Percentiles rank a stretch among this genome's conserved stretches.
phyloP scores from a whole-genome alignment of 1,284 basidiomycete genomes.

The Gymnopus androsaceus region DNA sequence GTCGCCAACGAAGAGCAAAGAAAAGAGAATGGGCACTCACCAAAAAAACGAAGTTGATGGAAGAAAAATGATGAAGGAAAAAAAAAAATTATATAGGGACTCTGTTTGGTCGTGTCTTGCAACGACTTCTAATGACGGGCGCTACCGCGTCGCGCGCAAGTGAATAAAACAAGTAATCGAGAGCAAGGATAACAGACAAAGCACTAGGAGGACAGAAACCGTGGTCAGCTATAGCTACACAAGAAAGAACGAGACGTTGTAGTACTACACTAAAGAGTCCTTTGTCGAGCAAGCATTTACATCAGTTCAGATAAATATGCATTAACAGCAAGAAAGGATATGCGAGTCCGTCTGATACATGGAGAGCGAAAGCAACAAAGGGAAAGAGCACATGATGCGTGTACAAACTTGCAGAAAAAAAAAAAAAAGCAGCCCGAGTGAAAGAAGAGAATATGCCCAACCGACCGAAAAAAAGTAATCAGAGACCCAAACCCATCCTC shows the following conservation, averaged over 20 bases:
- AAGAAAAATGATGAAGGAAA: not conserved
- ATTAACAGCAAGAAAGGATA: not conserved
- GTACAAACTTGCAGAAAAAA: not conserved
- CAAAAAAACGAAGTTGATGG: not conserved
- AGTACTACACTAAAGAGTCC: not conserved
- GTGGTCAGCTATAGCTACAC: constrained; percentile 1
- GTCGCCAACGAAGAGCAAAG: constrained; percentile 5
- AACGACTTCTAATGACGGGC: not conserved
- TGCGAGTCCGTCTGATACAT: not conserved
- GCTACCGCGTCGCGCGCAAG: not conserved
- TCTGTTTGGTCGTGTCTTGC: not conserved
- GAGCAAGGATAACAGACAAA: too few relatives aligned
- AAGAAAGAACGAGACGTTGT: not conserved
- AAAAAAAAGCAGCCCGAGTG: not conserved
- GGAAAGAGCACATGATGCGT: not conserved
- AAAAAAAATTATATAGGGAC: not conserved
- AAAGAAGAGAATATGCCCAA: constrained; percentile 7
- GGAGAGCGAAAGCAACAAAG: constrained; percentile 2
- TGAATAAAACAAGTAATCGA: too few relatives aligned
- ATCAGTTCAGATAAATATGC: constrained; percentile 1
- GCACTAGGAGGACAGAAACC: not conserved
- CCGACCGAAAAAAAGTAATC: constrained; percentile 19
- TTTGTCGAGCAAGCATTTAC: too few relatives aligned
- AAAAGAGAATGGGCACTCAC: not conserved
- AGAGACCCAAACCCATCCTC: constrained; percentile 63